Evolutionary conservation across 192 early-diverging fungal species (phyloP).

Genomic region (Radiomyces spectabilis): DNA sequence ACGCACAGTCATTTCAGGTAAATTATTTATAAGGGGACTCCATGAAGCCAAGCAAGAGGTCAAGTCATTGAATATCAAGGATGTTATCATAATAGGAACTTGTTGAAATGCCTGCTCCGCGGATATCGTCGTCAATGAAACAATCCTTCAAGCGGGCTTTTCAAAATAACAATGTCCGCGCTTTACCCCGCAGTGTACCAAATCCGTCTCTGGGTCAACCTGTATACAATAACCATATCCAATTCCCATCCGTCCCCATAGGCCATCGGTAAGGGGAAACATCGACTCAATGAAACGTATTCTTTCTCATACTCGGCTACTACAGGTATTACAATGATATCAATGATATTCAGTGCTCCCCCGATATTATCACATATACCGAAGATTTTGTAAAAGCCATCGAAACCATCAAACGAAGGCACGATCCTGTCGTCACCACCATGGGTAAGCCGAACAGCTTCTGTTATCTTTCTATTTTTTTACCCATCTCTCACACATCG

Average conservation of each 20-base stretch:
- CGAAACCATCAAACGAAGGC: slow-evolving; percentile 85
- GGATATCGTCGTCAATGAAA: slow-evolving; percentile 6
- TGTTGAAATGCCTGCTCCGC: slow-evolving; percentile 21
- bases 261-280: slow-evolving; percentile 38
- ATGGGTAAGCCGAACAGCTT: slow-evolving; percentile 54
- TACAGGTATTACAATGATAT: slow-evolving; percentile 37
- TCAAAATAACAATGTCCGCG: slow-evolving; percentile 11
- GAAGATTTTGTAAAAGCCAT: slow-evolving; percentile 78
- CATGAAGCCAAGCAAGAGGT: not conserved
- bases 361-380: slow-evolving; percentile 70
- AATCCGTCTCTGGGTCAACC: not conserved
- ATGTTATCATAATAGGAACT: slow-evolving; percentile 15
- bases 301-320: not conserved
- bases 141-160: not conserved
- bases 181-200: not conserved
- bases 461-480: too few species aligned
- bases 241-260: slow-evolving; percentile 19
- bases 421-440: slow-evolving; percentile 86
- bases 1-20: slow-evolving; percentile 84
- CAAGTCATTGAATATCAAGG: not conserved
- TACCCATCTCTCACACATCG: too few species aligned
- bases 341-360: slow-evolving; percentile 49
- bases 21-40: not conserved
- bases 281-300: not conserved
- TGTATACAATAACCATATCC: not conserved